Evolutionary conservation across 179 eudicot genomes (phyloP).

Genomic region (Sideroxylon spinosum): DNA sequence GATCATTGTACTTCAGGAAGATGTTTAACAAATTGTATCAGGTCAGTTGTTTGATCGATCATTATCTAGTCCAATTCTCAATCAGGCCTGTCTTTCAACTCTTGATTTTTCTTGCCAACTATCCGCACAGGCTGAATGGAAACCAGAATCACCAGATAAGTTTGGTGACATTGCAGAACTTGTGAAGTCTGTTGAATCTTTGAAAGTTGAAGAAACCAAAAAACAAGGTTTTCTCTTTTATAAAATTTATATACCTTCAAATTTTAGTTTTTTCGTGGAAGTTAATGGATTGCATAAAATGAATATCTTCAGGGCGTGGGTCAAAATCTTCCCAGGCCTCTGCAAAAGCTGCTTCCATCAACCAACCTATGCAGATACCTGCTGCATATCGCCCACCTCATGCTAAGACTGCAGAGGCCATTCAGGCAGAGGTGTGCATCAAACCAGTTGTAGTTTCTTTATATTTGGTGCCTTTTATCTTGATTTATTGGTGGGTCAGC

Average conservation of each 20-base stretch:
- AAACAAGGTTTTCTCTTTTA: conserved; percentile 46
- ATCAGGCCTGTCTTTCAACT: conserved; percentile 3
- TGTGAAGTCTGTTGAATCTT: conserved; percentile 57
- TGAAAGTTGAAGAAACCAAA: conserved; percentile 60
- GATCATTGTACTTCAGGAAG: conserved; percentile 71
- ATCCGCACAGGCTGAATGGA: conserved; percentile 83
- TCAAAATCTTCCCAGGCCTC: conserved; percentile 54
- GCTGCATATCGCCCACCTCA: conserved; percentile 96
- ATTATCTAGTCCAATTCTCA: background rate
- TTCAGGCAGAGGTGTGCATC: conserved; percentile 69
- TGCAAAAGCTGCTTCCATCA: conserved; percentile 41
- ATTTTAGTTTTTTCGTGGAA: background rate
- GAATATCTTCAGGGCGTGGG: conserved; percentile 47
- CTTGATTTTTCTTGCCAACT: conserved; percentile 12
- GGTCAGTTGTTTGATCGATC: conserved; percentile 41
- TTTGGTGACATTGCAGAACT: conserved; percentile 76
- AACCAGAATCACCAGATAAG: conserved; percentile 76
- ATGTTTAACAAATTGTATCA: conserved; percentile 89
- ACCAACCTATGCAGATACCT: conserved; percentile 58
- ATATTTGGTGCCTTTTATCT: too few relatives aligned
- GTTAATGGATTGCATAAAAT: background rate
- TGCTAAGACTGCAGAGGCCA: conserved; percentile 75
- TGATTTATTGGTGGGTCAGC: background rate
- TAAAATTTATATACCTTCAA: background rate
- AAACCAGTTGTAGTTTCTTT: conserved; percentile 11